Evolutionary conservation across 2,329 filamentous ascomycete genomes (phyloP).

Genomic region (Nothophaeocryptopus gaeumannii): DNA sequence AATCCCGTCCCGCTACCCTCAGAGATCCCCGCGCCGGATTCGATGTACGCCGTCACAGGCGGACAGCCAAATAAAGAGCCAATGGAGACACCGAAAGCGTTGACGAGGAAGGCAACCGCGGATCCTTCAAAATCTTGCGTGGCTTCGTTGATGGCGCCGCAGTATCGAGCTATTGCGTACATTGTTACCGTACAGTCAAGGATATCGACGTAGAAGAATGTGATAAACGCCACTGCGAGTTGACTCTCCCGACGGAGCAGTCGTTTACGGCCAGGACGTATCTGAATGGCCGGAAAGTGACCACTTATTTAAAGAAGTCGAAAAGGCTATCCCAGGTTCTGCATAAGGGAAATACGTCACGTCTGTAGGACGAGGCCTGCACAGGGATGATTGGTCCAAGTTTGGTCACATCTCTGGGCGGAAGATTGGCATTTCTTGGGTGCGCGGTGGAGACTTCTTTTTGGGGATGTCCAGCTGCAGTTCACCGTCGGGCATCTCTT

Average conservation of each 20-base stretch:
- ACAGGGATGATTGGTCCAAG: too few species aligned
- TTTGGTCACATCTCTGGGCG: too few species aligned
- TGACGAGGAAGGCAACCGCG: conserved; percentile 77
- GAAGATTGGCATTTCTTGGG: too few species aligned
- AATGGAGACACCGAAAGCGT: conserved; percentile 77
- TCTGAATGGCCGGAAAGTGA: conserved; percentile 75
- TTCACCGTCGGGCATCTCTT: too few species aligned
- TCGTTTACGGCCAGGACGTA: conserved; percentile 68
- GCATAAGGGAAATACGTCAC: conserved; percentile 82
- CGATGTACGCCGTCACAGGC: conserved; percentile 76
- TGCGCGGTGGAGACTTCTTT: too few species aligned
- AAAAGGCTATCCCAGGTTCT: conserved; percentile 64
- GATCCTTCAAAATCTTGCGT: conserved; percentile 88
- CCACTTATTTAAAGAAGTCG: conserved; percentile 84
- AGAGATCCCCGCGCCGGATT: conserved; percentile 85
- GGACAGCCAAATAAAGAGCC: conserved; percentile 74
- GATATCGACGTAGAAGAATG: conserved; percentile 88
- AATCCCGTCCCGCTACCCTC: conserved; percentile 82
- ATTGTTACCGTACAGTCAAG: conserved; percentile 82
- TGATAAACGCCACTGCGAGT: conserved; percentile 80
- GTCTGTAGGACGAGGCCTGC: conserved; percentile 66
- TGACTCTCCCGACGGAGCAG: conserved; percentile 69
- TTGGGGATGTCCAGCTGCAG: too few species aligned
- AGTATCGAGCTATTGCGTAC: conserved; percentile 86
- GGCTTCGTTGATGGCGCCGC: conserved; percentile 72